Evolutionary conservation across 495 filamentous ascomycete genomes (phyloP).

Genomic region (Penicillium silybi): DNA sequence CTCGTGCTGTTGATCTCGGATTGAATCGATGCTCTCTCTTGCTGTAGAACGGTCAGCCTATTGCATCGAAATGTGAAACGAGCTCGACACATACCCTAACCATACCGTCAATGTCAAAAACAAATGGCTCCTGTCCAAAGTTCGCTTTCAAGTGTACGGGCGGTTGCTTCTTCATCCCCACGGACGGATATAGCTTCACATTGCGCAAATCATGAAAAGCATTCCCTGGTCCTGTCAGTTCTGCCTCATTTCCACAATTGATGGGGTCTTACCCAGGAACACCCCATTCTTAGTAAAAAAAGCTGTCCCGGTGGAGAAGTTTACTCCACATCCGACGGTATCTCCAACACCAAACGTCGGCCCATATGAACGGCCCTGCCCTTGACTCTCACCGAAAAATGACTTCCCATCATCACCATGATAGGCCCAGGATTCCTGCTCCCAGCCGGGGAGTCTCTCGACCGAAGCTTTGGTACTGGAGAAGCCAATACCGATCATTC

Average conservation of each 20-base stretch:
- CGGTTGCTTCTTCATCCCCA: constrained; percentile 85
- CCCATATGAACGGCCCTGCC: constrained; percentile 72
- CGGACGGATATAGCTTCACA: constrained; percentile 71
- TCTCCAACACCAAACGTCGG: constrained; percentile 70
- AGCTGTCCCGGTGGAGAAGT: constrained; percentile 80
- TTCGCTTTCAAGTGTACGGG: constrained; percentile 82
- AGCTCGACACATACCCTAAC: constrained; percentile 55
- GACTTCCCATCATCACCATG: constrained; percentile 94
- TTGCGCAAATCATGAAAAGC: constrained; percentile 77
- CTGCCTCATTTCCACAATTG: neutral
- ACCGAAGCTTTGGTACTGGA: constrained; percentile 68
- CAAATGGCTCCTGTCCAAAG: constrained; percentile 86
- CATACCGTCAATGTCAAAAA: constrained; percentile 88
- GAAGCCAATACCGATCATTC: constrained; percentile 88
- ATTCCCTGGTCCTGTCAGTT: constrained; percentile 46
- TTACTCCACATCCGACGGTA: constrained; percentile 87
- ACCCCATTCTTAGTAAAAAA: constrained; percentile 96
- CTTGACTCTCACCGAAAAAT: constrained; percentile 64
- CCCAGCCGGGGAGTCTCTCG: constrained; percentile 89
- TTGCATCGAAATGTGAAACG: neutral
- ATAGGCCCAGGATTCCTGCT: constrained; percentile 93
- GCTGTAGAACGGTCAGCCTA: constrained; percentile 38
- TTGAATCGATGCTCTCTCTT: constrained; percentile 57
- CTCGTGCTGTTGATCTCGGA: constrained; percentile 51
- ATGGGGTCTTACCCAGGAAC: constrained; percentile 58